These are phyloP conservation scores for Aspergillus hiratsukae DNA, from an alignment of 2,329 filamentous ascomycete genomes.

Conservation along the genomic window DNA sequence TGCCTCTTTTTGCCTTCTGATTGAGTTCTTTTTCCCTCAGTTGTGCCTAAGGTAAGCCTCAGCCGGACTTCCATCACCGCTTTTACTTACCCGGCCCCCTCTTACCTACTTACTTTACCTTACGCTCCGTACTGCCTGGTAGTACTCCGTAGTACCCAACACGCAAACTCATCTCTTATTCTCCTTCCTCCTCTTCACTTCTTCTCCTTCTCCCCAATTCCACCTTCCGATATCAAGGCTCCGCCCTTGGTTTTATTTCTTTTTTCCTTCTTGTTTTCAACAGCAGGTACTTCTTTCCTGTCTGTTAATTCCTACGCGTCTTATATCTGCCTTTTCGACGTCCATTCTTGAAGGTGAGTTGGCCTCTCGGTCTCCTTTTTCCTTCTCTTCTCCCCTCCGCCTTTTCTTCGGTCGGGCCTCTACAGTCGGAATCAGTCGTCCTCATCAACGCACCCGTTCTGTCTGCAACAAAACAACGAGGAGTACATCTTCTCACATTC, in stretches of 20 bases:
- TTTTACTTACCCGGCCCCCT: background rate
- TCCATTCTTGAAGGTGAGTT: constrained; percentile 8
- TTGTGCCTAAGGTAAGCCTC: background rate
- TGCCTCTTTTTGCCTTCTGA: background rate
- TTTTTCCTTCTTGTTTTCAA: constrained; percentile 5
- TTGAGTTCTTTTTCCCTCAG: no score
- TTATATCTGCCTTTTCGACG: constrained; percentile 9
- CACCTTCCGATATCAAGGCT: constrained; percentile 18
- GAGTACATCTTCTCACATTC: background rate
- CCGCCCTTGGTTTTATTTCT: constrained; percentile 13
- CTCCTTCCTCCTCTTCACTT: constrained; percentile 7
- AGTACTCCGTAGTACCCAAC: background rate
- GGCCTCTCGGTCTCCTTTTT: constrained; percentile 1
- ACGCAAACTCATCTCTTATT: constrained; percentile 1
- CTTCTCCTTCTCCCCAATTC: constrained; percentile 8
- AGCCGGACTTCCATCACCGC: background rate
- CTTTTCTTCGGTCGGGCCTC: constrained; percentile 19
- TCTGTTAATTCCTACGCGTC: background rate
- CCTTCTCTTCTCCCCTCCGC: constrained; percentile 17
- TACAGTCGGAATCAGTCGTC: constrained; percentile 14
- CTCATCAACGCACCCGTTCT: constrained; percentile 21
- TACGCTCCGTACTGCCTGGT: background rate
- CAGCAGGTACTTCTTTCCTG: constrained; percentile 3
- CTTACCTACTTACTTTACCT: background rate
- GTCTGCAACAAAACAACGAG: background rate